These are phyloP conservation scores for Chaetomidium leptoderma DNA, from an alignment of 495 filamentous ascomycete genomes.

Conservation along the genomic window DNA sequence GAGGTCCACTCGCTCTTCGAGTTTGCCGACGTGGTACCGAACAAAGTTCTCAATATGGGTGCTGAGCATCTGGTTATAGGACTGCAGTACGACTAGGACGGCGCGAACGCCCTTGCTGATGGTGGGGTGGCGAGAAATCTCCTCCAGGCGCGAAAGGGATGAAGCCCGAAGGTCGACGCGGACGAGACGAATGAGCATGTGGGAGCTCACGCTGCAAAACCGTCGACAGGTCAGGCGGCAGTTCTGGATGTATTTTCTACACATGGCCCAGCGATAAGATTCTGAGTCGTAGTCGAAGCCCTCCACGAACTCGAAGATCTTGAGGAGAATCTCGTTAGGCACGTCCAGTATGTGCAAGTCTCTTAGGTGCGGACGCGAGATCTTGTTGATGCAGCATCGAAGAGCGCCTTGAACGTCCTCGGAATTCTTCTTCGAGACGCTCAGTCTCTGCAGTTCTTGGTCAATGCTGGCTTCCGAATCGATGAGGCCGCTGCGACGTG, in stretches of 20 bases:
- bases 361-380: constrained; percentile 7
- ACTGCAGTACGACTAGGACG: constrained; percentile 4
- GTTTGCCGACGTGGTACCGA: neutral
- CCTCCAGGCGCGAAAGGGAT: constrained; percentile 13
- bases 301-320: constrained; percentile 12
- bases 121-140: constrained; percentile 16
- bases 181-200: constrained; percentile 11
- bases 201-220: constrained; percentile 6
- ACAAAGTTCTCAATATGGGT: neutral
- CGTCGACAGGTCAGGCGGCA: constrained; percentile 16
- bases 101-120: constrained; percentile 16
- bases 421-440: neutral
- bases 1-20: neutral
- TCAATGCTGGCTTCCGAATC: neutral
- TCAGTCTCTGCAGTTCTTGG: neutral
- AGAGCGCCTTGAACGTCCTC: neutral
- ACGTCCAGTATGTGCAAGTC: constrained; percentile 11
- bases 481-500: neutral
- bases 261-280: no score
- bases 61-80: neutral
- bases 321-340: constrained; percentile 14
- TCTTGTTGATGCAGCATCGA: neutral
- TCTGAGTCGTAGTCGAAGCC: neutral
- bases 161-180: neutral
- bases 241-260: constrained; percentile 2